These are phyloP conservation scores for Kandelia obovata DNA, from an alignment of 345 rosid species.

Conservation along the genomic window DNA sequence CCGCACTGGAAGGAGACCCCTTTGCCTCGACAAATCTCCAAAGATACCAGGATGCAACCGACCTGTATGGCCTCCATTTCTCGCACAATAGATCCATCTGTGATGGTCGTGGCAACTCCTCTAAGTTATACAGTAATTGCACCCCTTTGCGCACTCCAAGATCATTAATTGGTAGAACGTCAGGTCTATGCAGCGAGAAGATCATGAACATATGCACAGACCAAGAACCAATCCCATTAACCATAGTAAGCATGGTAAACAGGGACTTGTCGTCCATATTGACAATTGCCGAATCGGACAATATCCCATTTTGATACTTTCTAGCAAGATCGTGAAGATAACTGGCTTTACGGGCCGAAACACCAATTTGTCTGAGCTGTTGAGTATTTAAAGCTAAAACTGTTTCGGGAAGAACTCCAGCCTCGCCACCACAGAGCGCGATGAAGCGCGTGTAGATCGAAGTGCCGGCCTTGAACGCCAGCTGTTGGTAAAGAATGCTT, in stretches of 20 bases:
- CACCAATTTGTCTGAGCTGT: conserved; percentile 84
- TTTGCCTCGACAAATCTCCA: conserved; percentile 83
- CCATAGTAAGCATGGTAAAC: conserved; percentile 97
- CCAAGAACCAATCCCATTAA: conserved; percentile 98
- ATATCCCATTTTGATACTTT: conserved; percentile 79
- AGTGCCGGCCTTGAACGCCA: conserved; percentile 79
- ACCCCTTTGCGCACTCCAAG: conserved; percentile 88
- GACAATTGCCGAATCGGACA: conserved; percentile 75
- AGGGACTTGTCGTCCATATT: conserved; percentile 94
- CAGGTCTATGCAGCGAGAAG: conserved; percentile 90
- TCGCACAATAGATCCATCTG: conserved; percentile 88
- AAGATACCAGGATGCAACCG: conserved; percentile 88
- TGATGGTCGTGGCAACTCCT: conserved; percentile 87
- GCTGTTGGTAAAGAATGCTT: conserved; percentile 87
- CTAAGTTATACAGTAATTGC: conserved; percentile 67
- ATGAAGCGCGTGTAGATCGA: conserved; percentile 89
- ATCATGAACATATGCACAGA: conserved; percentile 99
- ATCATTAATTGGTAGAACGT: conserved; percentile 89
- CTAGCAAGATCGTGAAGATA: conserved; percentile 92
- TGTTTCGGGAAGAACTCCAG: conserved; percentile 65
- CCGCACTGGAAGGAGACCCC: conserved; percentile 61
- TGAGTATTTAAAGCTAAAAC: conserved; percentile 68
- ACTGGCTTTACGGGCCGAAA: conserved; percentile 87
- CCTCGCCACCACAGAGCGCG: conserved; percentile 76
- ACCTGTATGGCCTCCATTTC: conserved; percentile 96